Percentiles rank a stretch among this genome's conserved stretches.
These are phyloP conservation scores for Sporothrix protearum DNA, from an alignment of 2,329 filamentous ascomycete species.

Conservation along the genomic window DNA sequence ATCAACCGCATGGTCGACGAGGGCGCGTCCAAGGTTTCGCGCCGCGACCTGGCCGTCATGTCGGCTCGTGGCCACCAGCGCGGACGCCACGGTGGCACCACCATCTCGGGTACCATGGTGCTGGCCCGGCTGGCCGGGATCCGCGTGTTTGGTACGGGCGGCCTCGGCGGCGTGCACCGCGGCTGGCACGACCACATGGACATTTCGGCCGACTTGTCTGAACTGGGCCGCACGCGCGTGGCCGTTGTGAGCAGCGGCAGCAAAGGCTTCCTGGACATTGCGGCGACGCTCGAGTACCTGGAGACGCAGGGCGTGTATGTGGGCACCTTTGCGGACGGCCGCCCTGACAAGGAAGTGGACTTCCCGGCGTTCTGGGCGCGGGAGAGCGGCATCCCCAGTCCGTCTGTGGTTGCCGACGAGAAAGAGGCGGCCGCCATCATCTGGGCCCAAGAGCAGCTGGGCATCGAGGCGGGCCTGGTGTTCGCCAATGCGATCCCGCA, in stretches of 20 bases:
- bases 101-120: conserved; percentile 88
- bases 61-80: conserved; percentile 56
- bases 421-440: conserved; percentile 86
- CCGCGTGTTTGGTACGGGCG: conserved; percentile 89
- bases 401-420: conserved; percentile 69
- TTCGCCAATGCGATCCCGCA: conserved; percentile 86
- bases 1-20: conserved; percentile 69
- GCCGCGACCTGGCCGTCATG: conserved; percentile 80
- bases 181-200: conserved; percentile 85
- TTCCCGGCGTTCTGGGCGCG: conserved; percentile 92
- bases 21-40: conserved; percentile 76
- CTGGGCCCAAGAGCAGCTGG: conserved; percentile 68
- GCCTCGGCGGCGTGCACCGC: conserved; percentile 89
- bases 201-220: conserved; percentile 90
- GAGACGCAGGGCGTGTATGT: conserved; percentile 75
- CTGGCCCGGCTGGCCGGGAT: conserved; percentile 84
- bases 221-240: conserved; percentile 84
- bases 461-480: conserved; percentile 72
- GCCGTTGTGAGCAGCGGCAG: conserved; percentile 86
- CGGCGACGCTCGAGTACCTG: conserved; percentile 75
- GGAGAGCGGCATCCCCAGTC: conserved; percentile 79
- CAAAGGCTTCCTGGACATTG: conserved; percentile 94
- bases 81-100: conserved; percentile 83
- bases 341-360: conserved; percentile 55
- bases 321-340: conserved; percentile 81